Conservation (phyloP, 2,329 filamentous ascomycete genomes). For the Arthroderma sp. region DNA sequence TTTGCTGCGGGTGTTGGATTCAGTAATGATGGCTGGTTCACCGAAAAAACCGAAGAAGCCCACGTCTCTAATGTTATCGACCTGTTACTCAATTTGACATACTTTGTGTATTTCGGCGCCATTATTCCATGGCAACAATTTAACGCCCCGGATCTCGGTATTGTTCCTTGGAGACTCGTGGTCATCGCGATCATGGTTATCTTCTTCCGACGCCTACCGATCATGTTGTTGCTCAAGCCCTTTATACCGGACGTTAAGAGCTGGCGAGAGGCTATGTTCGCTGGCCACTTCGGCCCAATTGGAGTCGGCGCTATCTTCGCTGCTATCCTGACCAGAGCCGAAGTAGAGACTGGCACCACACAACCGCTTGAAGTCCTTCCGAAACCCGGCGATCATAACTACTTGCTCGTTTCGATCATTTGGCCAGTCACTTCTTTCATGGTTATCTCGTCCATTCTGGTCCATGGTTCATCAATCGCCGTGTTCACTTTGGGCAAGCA, state of each 20-base stretch:
- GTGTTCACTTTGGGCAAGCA: slow-evolving; percentile 96
- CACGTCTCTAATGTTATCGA: slow-evolving; percentile 99
- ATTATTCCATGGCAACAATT: slow-evolving; percentile 94
- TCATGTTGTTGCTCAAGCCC: slow-evolving; percentile 85
- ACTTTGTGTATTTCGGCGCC: slow-evolving; percentile 94
- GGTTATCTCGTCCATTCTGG: slow-evolving; percentile 84
- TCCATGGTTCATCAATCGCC: slow-evolving; percentile 95
- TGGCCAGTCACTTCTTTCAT: slow-evolving; percentile 95
- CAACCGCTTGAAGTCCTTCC: slow-evolving; percentile 57
- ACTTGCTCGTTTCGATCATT: slow-evolving; percentile 66
- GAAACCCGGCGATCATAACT: slow-evolving; percentile 42
- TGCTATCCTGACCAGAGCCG: slow-evolving; percentile 82
- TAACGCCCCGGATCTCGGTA: slow-evolving; percentile 60
- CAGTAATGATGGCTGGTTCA: slow-evolving; percentile 98
- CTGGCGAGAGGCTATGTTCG: slow-evolving; percentile 93
- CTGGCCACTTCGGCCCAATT: slow-evolving; percentile 94
- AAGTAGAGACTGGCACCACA: slow-evolving; percentile 63
- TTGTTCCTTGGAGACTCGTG: slow-evolving; percentile 79
- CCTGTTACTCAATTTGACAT: slow-evolving; percentile 86
- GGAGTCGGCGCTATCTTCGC: slow-evolving; percentile 95
- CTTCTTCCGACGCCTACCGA: slow-evolving; percentile 86
- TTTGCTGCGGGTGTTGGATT: slow-evolving; percentile 97
- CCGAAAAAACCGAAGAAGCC: slow-evolving; percentile 93
- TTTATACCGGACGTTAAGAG: slow-evolving; percentile 95
- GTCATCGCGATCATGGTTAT: slow-evolving; percentile 89